A percentile compares a stretch with the other conserved stretches of the same genome.
Evolutionary conservation across 345 rosid genomes (phyloP).

Genomic region (Ailanthus altissimus): DNA sequence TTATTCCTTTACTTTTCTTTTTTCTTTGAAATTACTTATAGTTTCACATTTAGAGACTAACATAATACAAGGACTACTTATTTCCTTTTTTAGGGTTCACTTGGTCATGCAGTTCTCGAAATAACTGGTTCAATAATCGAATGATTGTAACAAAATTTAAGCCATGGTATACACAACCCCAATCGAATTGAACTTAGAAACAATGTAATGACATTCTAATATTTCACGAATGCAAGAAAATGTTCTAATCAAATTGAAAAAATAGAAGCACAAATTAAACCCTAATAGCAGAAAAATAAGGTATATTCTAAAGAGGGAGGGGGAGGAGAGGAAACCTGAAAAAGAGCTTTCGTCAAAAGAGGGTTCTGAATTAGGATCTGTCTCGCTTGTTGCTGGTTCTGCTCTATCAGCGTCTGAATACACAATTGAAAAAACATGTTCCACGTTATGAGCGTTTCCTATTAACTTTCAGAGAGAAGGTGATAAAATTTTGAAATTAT

Average conservation of each 20-base stretch:
- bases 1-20: neutral
- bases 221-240: neutral
- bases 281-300: neutral
- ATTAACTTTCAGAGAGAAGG: neutral
- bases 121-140: neutral
- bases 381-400: constrained; percentile 88
- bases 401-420: constrained; percentile 75
- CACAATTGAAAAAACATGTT: neutral
- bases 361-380: constrained; percentile 84
- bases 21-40: neutral
- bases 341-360: constrained; percentile 84
- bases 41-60: neutral
- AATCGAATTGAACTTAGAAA: neutral
- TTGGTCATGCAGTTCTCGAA: neutral
- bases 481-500: neutral
- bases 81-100: neutral
- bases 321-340: constrained; percentile 56
- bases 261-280: neutral
- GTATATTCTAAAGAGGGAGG: neutral
- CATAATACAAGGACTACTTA: neutral
- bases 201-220: neutral
- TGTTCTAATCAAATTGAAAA: neutral
- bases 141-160: neutral
- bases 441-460: neutral
- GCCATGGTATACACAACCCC: neutral